Percentiles rank a stretch among this genome's conserved stretches.
phyloP scores from a whole-genome alignment of 1,139 yeast species.

The Pneumocystis sp. region DNA sequence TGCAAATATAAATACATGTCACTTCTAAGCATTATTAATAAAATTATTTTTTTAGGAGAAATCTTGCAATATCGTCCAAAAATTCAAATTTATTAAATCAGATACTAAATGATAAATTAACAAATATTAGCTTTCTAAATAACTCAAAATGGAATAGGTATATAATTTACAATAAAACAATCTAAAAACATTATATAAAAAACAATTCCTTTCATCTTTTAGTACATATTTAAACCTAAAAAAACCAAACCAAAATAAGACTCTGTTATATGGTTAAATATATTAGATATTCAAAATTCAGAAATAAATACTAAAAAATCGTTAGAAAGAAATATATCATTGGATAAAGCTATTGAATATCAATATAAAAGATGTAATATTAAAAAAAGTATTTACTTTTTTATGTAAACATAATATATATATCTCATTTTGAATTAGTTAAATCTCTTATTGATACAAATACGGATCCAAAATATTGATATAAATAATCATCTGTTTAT shows the following conservation, averaged over 20 bases:
- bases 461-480: conserved; percentile 44
- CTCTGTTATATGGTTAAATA: conserved; percentile 62
- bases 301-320: conserved; percentile 71
- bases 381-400: conserved; percentile 29
- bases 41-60: conserved; percentile 2
- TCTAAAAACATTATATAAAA: conserved; percentile 57
- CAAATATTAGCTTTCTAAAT: conserved; percentile 50
- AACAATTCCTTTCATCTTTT: conserved; percentile 74
- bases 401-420: neutral
- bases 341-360: conserved; percentile 72
- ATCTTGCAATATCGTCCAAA: conserved; percentile 70
- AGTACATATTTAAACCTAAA: conserved; percentile 17
- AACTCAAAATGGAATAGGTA: conserved; percentile 11
- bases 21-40: neutral
- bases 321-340: conserved; percentile 69
- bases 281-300: conserved; percentile 75
- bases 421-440: conserved; percentile 16
- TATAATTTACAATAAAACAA: neutral
- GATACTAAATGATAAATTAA: conserved; percentile 36
- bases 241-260: conserved; percentile 40
- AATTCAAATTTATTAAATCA: conserved; percentile 59
- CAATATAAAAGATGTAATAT: conserved; percentile 61
- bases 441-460: conserved; percentile 87
- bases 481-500: neutral
- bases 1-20: neutral